Base-by-base conservation (phyloP, 257 asterid genomes). In the Rubia yunnanensis region DNA sequence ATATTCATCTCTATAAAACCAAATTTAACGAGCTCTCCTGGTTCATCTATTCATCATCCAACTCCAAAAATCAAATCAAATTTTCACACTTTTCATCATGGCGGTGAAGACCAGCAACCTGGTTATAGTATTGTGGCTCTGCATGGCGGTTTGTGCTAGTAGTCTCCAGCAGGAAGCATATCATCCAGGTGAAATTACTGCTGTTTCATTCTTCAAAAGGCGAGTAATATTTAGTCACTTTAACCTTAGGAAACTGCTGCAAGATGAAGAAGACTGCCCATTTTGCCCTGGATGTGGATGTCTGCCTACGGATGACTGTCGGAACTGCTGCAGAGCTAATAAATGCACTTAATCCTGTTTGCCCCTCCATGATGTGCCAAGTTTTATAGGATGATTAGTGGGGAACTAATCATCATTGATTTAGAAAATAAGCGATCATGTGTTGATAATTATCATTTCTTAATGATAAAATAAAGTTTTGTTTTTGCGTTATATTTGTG, bases 231-330 rank as follows among this genome's bases (percentile, higher is more conserved):
- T 15, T 15, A 44, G 20, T 20, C 50, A 44, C 20, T 13, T 44
- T 44, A 44, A 44, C 50, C 50, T 54, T 24, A 24, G 60, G 60
- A 54, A 54, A 10, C 28, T 54, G 10, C 60, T 54, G 60, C 60
- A 52, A 0, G 14, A n/a, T 7, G 14, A 20, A 0, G 26, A 50
- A 13, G 60, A 54, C 14, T 54, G 60, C 60, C 60, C 32, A 13
- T 54, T 26, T 24, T 54, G 60, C 60, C 60, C 60, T 5, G 60
- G 34, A 11, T 53, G 58, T 23, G 58, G 58, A 5, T 53, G 58
- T 53, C 60, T 11, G 30, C 60, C 60, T 0, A 54, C 34, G 0
- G 34, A 54, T 10, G 60, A 26, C 60, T 54, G 60, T 15, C 5
- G 6, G n/a, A 26, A 23, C 60, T 54, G 60, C 60, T 54, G 60